Evolutionary conservation across 2,329 filamentous ascomycete genomes (phyloP), one percentile per base, ranked within the genome.

Genomic region (Aureobasidium sp.): DNA sequence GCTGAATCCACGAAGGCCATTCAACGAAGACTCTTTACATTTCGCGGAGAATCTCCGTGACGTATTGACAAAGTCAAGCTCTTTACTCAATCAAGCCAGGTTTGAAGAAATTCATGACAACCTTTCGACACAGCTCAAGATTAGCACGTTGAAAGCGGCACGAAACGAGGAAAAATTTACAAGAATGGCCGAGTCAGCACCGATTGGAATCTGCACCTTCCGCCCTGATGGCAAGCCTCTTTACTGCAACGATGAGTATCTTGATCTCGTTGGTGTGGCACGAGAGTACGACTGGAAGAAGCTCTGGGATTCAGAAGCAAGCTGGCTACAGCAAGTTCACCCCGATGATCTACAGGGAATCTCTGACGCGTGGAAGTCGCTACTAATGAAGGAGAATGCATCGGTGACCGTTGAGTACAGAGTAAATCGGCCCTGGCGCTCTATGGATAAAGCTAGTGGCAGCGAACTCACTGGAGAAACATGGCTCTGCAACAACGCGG

Each of bases 171-270:
- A 77, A 4, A 73, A 75, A 27, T 81, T 82, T 53, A 74, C 77
- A 23, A 71, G 77, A 6, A 78, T 82, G 69, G 79, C 80, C 4
- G 75, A 78, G 47, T 70, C 76, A 8, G 72, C 77, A 8, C 78
- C 80, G 5, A 73, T 81, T 5, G 80, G 76, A 2, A 82, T 83
- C 60, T 82, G 77, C 59, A 77, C 77, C 43, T 72, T 79, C 42
- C 73, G 75, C 23, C 65, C 73, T 7, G 63, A 72, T 23, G 79
- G 81, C 3, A 70, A 68, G 11, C 77, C 78, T 18, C 71, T 78
- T 0, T 81, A 82, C 66, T 72, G 78, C 9, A 83, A 83, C 56
- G 74, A 81, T 53, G 71, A 74, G 5, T 83, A 79, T 72, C 75
- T 73, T 33, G 74, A 78, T 1, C 73, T 80, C 50, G 74, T 80